phyloP scores from a whole-genome alignment of 352 stramenopile genomes.

The Phytophthora quininea region DNA sequence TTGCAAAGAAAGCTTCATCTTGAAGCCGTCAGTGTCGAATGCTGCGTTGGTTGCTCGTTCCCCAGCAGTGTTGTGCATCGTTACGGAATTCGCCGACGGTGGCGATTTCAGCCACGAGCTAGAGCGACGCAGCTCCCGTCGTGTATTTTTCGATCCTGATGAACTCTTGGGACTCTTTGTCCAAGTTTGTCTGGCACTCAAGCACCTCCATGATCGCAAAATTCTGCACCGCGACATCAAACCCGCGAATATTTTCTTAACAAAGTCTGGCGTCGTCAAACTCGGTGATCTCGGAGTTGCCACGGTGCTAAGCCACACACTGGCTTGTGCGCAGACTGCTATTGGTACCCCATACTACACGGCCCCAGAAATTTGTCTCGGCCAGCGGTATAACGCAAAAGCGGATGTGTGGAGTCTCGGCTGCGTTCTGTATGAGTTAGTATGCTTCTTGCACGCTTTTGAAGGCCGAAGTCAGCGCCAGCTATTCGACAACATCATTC shows the following conservation, averaged over 20 bases:
- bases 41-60: constrained; percentile 1
- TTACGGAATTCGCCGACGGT: constrained; percentile 84
- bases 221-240: constrained; percentile 91
- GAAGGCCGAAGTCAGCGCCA: constrained; percentile 80
- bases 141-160: constrained; percentile 35
- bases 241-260: constrained; percentile 89
- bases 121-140: constrained; percentile 30
- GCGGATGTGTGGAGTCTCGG: constrained; percentile 95
- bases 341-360: constrained; percentile 92
- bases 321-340: constrained; percentile 76
- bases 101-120: constrained; percentile 74
- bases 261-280: constrained; percentile 64
- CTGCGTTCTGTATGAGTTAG: constrained; percentile 94
- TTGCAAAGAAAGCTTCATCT: constrained; percentile 80
- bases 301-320: constrained; percentile 73
- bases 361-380: constrained; percentile 93
- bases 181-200: constrained; percentile 76
- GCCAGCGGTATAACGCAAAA: constrained; percentile 93
- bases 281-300: constrained; percentile 84
- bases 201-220: constrained; percentile 83
- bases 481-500: constrained; percentile 78
- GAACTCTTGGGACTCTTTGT: constrained; percentile 67
- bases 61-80: constrained; percentile 70
- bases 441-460: constrained; percentile 89
- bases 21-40: constrained; percentile 19